phyloP scores from a whole-genome alignment of 345 rosid genomes.

The Citrus reticulata region DNA sequence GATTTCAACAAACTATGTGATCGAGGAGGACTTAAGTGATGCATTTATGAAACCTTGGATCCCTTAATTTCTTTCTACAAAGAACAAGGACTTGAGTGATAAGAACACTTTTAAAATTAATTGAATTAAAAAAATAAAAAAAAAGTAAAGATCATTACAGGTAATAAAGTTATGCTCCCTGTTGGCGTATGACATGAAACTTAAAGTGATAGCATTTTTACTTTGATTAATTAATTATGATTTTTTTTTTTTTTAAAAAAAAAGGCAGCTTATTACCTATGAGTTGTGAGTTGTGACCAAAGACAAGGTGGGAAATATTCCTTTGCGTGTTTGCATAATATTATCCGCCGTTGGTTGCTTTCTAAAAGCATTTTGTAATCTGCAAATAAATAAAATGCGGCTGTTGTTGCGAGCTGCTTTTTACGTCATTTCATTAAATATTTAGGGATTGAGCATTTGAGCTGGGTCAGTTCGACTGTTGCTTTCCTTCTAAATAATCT shows the following conservation, averaged over 20 bases:
- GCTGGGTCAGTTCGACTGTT: neutral
- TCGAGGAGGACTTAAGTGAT: neutral
- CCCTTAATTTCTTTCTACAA: neutral
- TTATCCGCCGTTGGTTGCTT: constrained; percentile 4
- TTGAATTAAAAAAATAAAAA: neutral
- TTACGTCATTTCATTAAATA: too few relatives aligned
- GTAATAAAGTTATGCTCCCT: neutral
- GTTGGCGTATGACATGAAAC: neutral
- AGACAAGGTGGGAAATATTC: constrained; percentile 2
- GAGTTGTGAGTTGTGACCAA: neutral
- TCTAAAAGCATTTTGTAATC: neutral
- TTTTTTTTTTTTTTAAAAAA: too few relatives aligned
- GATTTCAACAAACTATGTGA: neutral
- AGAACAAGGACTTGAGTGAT: neutral
- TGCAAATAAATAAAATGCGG: too few relatives aligned
- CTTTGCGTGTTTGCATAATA: constrained; percentile 8
- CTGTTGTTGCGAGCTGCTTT: neutral
- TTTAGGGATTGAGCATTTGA: too few relatives aligned
- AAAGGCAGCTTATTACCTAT: neutral
- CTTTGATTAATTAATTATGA: neutral
- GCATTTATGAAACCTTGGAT: neutral
- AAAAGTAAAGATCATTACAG: neutral
- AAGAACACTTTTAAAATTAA: neutral
- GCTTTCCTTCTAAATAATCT: neutral
- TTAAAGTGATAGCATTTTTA: neutral